A percentile compares a stretch with the other conserved stretches of the same genome.
These are phyloP conservation scores for Jaminaea rosea DNA, from an alignment of 1,284 basidiomycete genomes.

Conservation along the genomic window DNA sequence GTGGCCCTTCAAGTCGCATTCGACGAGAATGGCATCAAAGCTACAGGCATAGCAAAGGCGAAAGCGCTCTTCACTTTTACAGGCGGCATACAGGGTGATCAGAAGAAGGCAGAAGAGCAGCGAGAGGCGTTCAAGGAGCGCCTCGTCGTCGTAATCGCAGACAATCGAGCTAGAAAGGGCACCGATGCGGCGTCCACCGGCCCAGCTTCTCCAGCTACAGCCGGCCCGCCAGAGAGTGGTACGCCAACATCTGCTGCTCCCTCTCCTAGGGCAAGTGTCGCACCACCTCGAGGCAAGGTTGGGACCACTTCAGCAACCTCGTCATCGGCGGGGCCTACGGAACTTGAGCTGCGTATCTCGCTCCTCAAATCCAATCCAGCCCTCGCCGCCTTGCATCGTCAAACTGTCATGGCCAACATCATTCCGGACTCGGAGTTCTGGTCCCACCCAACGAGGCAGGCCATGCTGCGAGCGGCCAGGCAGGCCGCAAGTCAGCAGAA, in stretches of 20 bases:
- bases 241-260: background rate
- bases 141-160: constrained; percentile 5
- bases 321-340: constrained; percentile 9
- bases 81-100: constrained; percentile 2
- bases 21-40: constrained; percentile 1
- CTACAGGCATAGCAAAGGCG: background rate
- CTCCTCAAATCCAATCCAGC: constrained; percentile 34
- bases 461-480: constrained; percentile 34
- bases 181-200: too few relatives aligned
- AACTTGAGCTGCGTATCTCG: constrained; percentile 34
- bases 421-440: constrained; percentile 42
- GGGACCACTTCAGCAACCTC: background rate
- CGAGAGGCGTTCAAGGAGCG: constrained; percentile 12
- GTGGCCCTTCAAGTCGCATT: constrained; percentile 4
- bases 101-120: constrained; percentile 1
- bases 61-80: constrained; percentile 7
- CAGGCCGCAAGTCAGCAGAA: constrained; percentile 30
- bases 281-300: background rate
- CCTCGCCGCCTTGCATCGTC: constrained; percentile 35
- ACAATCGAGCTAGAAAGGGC: constrained; percentile 5
- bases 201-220: too few relatives aligned
- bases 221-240: background rate
- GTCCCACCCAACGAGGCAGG: constrained; percentile 38
- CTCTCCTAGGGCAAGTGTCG: background rate
- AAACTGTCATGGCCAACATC: constrained; percentile 34